Evolutionary conservation across 805 yeast genomes (phyloP), one percentile per base, ranked within the genome.

Genomic region (Middelhovenomyces tepae): DNA sequence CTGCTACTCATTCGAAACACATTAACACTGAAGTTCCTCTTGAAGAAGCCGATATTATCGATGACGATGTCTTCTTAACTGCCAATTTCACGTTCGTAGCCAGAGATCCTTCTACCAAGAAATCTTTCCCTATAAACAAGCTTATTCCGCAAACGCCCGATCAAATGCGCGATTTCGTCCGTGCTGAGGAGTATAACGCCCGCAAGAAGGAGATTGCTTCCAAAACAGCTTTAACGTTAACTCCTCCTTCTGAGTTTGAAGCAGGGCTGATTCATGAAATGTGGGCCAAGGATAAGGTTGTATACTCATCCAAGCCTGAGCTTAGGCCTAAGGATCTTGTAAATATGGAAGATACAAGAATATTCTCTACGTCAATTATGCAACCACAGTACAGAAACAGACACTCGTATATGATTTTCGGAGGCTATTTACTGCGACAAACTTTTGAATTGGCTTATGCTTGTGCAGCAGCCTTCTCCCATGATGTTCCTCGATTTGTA

Each of bases 81-180:
- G 95, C 96, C 5, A 83, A 82, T 51, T 87, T 87, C 65, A 87
- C 97, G 0, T 87, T 87, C 60, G 97, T 86, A 21, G 96, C 96
- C 11, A 72, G 97, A 57, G 83, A 87, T 54, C 96, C 96, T 5
- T 74, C 75, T 35, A 84, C 95, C n/a, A 93, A 83, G 56, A 79
- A 73, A 52, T 78, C 95, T 2, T 81, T 84, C 60, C 83, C 94
- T 6, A 80, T 87, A 45, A 87, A 87, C 62, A 69, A 75, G 42
- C 61, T 87, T 28, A 68, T 82, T 31, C 95, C 95, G 20, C 64
- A 75, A 21, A 68, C 75, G 23, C 87, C 79, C 47, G 57, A 61
- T 35, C 94, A 87, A 51, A 78, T 93, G 82, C 55, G 75, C 30
- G 93, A 84, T 50, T 86, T 78, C 56, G 76, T 80, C 51, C 66